Conservation (phyloP, 2,329 filamentous ascomycete genomes). For the Fusarium compactum region DNA sequence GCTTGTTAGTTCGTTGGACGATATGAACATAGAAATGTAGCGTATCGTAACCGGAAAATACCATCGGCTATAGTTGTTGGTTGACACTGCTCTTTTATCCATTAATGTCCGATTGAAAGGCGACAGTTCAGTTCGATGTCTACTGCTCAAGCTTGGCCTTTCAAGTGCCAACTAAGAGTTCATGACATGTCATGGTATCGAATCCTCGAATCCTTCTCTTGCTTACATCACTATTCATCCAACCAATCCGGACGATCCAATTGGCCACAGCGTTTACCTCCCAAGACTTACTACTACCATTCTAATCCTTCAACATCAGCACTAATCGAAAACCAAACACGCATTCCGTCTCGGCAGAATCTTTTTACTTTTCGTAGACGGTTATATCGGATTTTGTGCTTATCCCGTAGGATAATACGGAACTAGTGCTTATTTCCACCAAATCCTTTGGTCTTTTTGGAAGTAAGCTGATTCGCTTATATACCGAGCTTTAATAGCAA, state of each 20-base stretch:
- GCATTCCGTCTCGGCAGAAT: background rate
- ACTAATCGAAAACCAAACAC: background rate
- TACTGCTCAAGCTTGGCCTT: too few species aligned
- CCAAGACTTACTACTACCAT: too few species aligned
- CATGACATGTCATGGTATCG: background rate
- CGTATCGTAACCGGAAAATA: too few species aligned
- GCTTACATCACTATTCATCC: background rate
- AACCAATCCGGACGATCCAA: rapidly evolving
- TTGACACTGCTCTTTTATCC: too few species aligned
- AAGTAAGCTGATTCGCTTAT: background rate
- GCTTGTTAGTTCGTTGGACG: too few species aligned
- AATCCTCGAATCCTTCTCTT: background rate
- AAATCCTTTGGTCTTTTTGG: background rate
- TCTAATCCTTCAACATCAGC: background rate
- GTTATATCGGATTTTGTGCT: background rate
- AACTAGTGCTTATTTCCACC: background rate
- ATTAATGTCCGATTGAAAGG: too few species aligned
- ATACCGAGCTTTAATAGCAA: background rate
- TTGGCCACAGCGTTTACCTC: too few species aligned
- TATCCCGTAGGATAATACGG: rapidly evolving
- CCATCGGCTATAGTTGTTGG: too few species aligned
- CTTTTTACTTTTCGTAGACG: rapidly evolving
- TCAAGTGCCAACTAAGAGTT: too few species aligned
- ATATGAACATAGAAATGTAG: too few species aligned
- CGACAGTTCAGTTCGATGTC: too few species aligned